Conservation (phyloP, 148 eudicot species). For the Arbutus unedo region DNA sequence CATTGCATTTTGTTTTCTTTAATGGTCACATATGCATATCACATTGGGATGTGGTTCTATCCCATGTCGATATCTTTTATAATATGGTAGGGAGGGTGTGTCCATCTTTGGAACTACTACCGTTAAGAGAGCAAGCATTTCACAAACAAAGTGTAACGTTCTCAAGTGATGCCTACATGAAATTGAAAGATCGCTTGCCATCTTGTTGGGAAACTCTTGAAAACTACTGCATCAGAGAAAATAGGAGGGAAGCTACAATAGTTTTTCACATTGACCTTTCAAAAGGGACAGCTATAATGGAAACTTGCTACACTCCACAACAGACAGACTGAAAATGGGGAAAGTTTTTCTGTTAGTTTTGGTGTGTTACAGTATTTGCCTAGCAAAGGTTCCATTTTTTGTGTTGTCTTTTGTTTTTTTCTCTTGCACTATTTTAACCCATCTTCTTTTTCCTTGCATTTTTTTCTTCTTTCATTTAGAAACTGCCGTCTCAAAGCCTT, state of each 20-base stretch:
- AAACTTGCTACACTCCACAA: not conserved
- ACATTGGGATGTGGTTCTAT: not conserved
- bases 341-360: not conserved
- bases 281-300: not conserved
- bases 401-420: not conserved
- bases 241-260: not conserved
- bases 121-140: not conserved
- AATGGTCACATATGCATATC: not conserved
- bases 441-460: not conserved
- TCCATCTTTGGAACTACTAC: not conserved
- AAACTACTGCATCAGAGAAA: not conserved
- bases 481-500: slow-evolving; percentile 61
- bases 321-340: not conserved
- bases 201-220: not conserved
- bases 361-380: not conserved
- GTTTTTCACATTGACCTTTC: not conserved
- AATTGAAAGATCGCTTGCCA: not conserved
- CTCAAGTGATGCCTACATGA: not conserved
- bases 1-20: not conserved
- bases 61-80: not conserved
- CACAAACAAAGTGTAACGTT: not conserved
- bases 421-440: slow-evolving; percentile 3
- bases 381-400: not conserved
- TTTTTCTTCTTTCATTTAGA: slow-evolving; percentile 25
- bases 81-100: not conserved